These are phyloP conservation scores for Hypholoma sublateritium DNA, from an alignment of 768 basidiomycete genomes.

Conservation along the genomic window DNA sequence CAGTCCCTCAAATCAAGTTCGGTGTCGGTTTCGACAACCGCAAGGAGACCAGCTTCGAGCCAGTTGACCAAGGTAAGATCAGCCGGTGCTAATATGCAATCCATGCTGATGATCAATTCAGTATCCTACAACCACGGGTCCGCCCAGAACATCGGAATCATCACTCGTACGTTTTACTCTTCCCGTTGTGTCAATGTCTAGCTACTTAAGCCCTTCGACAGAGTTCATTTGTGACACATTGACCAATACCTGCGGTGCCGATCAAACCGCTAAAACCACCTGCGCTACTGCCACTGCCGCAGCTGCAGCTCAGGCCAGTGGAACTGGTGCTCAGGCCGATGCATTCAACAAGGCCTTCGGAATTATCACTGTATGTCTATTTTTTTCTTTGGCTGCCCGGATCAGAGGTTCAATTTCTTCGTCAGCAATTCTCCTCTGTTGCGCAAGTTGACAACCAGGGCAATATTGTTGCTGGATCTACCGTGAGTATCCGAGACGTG, in stretches of 20 bases:
- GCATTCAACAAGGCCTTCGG: slow-evolving; percentile 62
- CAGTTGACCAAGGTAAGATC: slow-evolving; percentile 41
- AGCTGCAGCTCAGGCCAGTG: slow-evolving; percentile 38
- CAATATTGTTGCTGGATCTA: slow-evolving; percentile 19
- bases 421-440: slow-evolving; percentile 46
- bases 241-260: slow-evolving; percentile 52
- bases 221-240: slow-evolving; percentile 57
- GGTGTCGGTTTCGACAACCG: slow-evolving; percentile 53
- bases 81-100: not conserved
- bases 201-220: slow-evolving; percentile 1
- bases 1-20: slow-evolving; percentile 54
- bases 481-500: slow-evolving; percentile 2
- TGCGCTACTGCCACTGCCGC: slow-evolving; percentile 42
- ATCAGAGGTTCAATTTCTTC: not conserved
- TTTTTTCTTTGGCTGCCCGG: not conserved
- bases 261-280: slow-evolving; percentile 50
- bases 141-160: slow-evolving; percentile 59
- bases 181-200: not conserved
- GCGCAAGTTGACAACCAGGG: slow-evolving; percentile 47
- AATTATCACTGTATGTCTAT: slow-evolving; percentile 38
- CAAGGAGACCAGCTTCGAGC: slow-evolving; percentile 54
- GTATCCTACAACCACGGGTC: slow-evolving; percentile 57
- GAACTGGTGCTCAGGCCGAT: slow-evolving; percentile 58
- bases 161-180: slow-evolving; percentile 38
- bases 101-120: slow-evolving; percentile 12